Percentiles rank a stretch among this genome's conserved stretches.
Evolutionary conservation across 1,139 yeast species (phyloP).

Genomic region (Pichia sp.): DNA sequence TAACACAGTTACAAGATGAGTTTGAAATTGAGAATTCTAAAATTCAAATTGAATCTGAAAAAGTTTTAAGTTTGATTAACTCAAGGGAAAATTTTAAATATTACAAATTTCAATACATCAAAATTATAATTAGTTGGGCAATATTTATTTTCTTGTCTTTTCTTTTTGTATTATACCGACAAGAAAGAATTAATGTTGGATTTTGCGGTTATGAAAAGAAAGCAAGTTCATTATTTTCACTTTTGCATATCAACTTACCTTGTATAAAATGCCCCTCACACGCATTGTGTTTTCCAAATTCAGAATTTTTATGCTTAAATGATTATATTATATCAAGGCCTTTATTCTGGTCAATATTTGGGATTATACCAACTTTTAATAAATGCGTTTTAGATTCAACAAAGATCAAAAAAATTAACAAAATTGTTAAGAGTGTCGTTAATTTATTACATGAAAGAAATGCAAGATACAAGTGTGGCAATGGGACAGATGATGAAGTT

Average conservation of each 20-base stretch:
- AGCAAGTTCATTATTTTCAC: slow-evolving; percentile 2
- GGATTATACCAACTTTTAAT: slow-evolving; percentile 53
- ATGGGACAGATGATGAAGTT: slow-evolving; percentile 26
- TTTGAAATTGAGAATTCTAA: slow-evolving; percentile 22
- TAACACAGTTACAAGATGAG: slow-evolving; percentile 20
- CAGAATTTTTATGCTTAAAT: slow-evolving; percentile 60
- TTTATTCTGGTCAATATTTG: slow-evolving; percentile 45
- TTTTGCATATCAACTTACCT: slow-evolving; percentile 29
- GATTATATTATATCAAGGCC: slow-evolving; percentile 58
- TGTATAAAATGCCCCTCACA: slow-evolving; percentile 81
- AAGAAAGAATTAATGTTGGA: slow-evolving; percentile 54
- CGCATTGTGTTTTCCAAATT: slow-evolving; percentile 63
- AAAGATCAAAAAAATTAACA: slow-evolving; percentile 62
- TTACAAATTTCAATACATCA: slow-evolving; percentile 11
- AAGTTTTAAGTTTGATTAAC: slow-evolving; percentile 18
- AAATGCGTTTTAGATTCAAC: slow-evolving; percentile 72
- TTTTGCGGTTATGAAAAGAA: slow-evolving; percentile 60
- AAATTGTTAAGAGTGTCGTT: slow-evolving; percentile 59
- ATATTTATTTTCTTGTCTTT: slow-evolving; percentile 21
- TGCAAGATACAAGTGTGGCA: slow-evolving; percentile 49
- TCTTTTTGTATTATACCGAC: slow-evolving; percentile 36
- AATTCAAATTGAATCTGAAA: slow-evolving; percentile 24
- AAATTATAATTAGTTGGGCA: slow-evolving; percentile 14
- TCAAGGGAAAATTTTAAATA: slow-evolving; percentile 9
- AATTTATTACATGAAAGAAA: slow-evolving; percentile 65